These are phyloP conservation scores for Exophiala viscosa DNA, from an alignment of 2,329 filamentous ascomycete species.

Conservation along the genomic window DNA sequence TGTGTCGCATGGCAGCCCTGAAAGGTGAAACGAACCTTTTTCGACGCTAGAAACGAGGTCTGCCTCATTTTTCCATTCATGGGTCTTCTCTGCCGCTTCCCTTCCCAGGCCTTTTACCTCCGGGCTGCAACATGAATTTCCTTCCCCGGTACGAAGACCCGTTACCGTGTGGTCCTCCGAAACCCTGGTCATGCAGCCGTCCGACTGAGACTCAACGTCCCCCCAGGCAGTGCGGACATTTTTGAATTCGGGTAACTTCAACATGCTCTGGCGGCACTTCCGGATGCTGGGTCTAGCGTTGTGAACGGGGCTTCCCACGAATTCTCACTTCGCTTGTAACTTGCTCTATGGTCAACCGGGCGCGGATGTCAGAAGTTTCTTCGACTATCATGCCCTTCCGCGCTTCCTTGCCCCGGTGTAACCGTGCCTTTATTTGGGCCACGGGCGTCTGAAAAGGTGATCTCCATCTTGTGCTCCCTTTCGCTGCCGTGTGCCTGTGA, in stretches of 20 bases:
- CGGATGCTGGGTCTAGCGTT: conserved; percentile 25
- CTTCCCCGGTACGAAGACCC: background rate
- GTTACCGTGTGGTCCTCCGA: no score
- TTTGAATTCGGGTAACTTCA: conserved; percentile 21
- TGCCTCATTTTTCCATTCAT: conserved; percentile 11
- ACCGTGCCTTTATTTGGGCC: conserved; percentile 24
- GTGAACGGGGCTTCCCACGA: conserved; percentile 20
- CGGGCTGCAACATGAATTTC: background rate
- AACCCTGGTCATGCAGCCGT: no score
- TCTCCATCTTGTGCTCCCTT: conserved; percentile 18
- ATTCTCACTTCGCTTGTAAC: conserved; percentile 11
- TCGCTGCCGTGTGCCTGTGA: conserved; percentile 19
- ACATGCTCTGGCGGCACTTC: conserved; percentile 18
- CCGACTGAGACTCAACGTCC: background rate
- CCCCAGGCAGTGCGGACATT: conserved; percentile 12
- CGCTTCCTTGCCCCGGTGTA: conserved; percentile 23
- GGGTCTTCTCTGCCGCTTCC: background rate
- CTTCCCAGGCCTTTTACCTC: conserved; percentile 2
- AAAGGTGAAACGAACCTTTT: conserved; percentile 17
- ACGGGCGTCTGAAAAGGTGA: conserved; percentile 11
- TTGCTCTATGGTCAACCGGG: conserved; percentile 15
- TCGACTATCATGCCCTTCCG: conserved; percentile 14
- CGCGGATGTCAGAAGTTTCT: conserved; percentile 25
- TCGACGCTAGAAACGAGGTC: conserved; percentile 7
- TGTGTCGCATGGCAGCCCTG: conserved; percentile 24